phyloP scores from a whole-genome alignment of 176 grass and related monocot genomes.

The Bromus sterilis region DNA sequence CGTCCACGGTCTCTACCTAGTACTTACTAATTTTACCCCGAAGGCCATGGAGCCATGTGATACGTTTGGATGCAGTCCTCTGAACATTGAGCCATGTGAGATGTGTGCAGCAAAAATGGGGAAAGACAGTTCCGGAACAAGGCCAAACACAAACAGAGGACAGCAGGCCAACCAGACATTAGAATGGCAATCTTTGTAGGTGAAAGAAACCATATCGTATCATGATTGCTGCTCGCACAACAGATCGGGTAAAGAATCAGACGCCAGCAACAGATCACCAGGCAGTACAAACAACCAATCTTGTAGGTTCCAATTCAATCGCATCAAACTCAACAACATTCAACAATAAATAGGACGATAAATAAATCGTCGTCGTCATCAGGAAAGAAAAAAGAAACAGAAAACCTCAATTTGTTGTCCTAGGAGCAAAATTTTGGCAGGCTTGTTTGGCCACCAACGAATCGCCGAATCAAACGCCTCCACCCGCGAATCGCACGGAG shows the following conservation, averaged over 20 bases:
- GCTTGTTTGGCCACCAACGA: background rate
- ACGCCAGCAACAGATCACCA: background rate
- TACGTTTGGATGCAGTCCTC: rapidly evolving
- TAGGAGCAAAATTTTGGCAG: constrained; percentile 33
- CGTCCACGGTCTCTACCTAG: no score
- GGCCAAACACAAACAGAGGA: no score
- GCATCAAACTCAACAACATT: background rate
- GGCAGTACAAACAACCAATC: background rate
- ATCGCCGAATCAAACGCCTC: constrained; percentile 5
- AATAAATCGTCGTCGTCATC: no score
- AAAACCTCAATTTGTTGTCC: background rate
- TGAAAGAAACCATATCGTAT: no score
- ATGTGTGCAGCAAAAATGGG: no score
- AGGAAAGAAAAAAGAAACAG: background rate
- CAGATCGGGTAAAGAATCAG: background rate
- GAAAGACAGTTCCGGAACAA: no score
- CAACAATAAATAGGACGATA: background rate
- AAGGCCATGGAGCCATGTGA: no score
- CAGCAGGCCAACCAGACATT: no score
- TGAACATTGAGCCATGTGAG: no score
- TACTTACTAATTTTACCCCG: no score
- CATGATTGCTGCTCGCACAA: no score
- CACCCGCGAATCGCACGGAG: background rate
- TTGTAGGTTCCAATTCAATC: background rate
- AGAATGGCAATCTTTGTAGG: no score